A percentile compares a stretch with the other conserved stretches of the same genome.
phyloP scores from a whole-genome alignment of 192 early-diverging fungal species.

The Coemansia sp. region DNA sequence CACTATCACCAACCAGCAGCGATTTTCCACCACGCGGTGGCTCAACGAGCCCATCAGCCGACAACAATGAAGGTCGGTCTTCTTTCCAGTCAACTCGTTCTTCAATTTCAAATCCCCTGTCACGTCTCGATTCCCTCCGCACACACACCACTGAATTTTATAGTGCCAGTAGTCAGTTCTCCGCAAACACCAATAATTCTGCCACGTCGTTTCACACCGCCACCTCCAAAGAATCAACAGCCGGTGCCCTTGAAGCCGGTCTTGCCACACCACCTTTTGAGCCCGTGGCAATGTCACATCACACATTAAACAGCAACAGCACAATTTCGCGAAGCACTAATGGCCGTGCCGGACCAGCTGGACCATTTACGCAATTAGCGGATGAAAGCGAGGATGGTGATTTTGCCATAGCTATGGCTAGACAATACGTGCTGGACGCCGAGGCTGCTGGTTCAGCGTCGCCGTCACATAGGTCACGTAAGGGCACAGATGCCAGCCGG shows the following conservation, averaged over 20 bases:
- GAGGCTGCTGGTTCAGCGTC: conserved; percentile 46
- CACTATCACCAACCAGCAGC: neutral
- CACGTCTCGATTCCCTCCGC: conserved; percentile 22
- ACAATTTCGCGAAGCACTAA: neutral
- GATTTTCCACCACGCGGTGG: neutral
- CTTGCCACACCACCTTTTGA: neutral
- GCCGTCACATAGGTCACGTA: conserved; percentile 38
- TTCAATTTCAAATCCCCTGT: conserved; percentile 22
- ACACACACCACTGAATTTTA: conserved; percentile 40
- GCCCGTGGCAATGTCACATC: neutral
- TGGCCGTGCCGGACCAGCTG: no score
- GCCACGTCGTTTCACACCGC: conserved; percentile 42
- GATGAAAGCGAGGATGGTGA: conserved; percentile 15
- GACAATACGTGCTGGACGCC: conserved; percentile 48
- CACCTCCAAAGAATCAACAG: neutral
- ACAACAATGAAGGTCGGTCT: conserved; percentile 5
- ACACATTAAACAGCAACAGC: conserved; percentile 12
- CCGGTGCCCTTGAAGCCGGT: neutral
- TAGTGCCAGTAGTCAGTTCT: conserved; percentile 33
- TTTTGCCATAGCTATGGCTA: conserved; percentile 38
- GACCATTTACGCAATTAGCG: conserved; percentile 8
- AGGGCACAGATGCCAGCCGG: conserved; percentile 32
- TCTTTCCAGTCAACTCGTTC: conserved; percentile 20
- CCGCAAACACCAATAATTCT: neutral
- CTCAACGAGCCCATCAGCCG: conserved; percentile 3